A percentile compares a stretch with the other conserved stretches of the same genome.
Conservation (phyloP, 139 green algal genomes). For the Pseudopediastrum boryanum region DNA sequence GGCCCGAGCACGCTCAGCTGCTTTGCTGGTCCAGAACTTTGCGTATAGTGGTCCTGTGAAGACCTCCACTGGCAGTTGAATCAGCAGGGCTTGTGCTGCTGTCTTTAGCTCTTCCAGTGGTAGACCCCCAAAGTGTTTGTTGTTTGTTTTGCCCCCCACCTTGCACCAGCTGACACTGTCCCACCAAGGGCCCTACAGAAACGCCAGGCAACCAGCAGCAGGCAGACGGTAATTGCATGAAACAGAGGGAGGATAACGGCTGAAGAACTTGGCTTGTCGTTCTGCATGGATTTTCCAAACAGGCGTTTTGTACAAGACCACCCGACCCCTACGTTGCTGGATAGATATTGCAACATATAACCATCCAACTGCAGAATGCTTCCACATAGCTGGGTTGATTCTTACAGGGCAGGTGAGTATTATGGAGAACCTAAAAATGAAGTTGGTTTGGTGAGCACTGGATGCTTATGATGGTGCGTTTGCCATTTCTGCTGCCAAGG, state of each 20-base stretch:
- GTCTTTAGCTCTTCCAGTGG: neutral
- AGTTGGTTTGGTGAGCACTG: no score
- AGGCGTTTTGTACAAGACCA: no score
- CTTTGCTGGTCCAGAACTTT: conserved; percentile 1
- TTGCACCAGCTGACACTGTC: conserved; percentile 32
- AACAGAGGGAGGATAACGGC: no score
- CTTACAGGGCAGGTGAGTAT: no score
- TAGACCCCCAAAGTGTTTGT: neutral
- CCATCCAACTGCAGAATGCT: neutral
- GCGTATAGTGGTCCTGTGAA: neutral
- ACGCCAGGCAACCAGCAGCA: neutral
- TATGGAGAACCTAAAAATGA: no score
- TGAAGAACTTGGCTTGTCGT: no score
- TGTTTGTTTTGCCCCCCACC: neutral
- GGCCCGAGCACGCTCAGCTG: neutral
- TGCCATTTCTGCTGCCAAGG: no score
- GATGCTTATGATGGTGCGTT: no score
- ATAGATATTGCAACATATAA: neutral
- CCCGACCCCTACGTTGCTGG: neutral
- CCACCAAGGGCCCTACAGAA: conserved; percentile 22
- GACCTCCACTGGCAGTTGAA: conserved; percentile 29
- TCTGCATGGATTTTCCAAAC: no score
- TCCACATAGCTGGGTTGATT: no score
- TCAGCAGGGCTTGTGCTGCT: conserved; percentile 11
- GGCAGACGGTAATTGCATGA: neutral